Base-by-base conservation (phyloP, 176 grass and related monocot species). In the Themeda triandra region DNA sequence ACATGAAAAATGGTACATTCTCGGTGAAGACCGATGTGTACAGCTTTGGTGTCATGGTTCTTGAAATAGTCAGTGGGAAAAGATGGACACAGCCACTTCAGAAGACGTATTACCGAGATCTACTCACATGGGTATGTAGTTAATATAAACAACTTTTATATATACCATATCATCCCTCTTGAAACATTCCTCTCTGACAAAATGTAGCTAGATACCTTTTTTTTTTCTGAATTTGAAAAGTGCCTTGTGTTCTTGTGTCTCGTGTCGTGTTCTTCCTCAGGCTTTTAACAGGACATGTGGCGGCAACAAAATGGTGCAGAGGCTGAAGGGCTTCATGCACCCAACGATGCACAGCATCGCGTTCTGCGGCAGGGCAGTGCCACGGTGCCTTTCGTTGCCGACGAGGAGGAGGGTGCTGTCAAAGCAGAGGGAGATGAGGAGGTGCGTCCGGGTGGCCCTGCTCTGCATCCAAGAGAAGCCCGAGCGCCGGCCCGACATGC, bases 11-110 rank as follows among this genome's bases (percentile, higher is more conserved):
- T 0, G 81, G 80, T 11, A 4, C 31, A 15, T 66, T 84, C 53
- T 88, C 86, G 1, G 25, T 25, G 41, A 84, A 88, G 75, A 83
- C 66, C 3, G 86, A 88, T 12, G 80, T 73, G 19, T 84, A 83
- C 36, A 73, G 75, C 31, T 88, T 84, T 35, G 75, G 80, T 0
- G 74, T 88, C 10, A 32, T 84, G 42, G 19, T 79, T 12, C 69
- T 88, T 23, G 81, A 88, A 76, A 84, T 77, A 33, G 19, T 84
- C 15, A 84, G 82, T 8, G 7, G 46, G 0, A 68, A 84, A 68
- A 56, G 82, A 77, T 84, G 73, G 73, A 58, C 73, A 23, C 63
- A 17, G 25, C 1, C 29, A 40, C 25, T 76, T 54, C 62, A 84
- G 13, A 13, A 23, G 54, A 75, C 44, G 1, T 67, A 76, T 15